Evolutionary conservation across 345 rosid genomes (phyloP), one percentile per base, ranked within the genome.

Genomic region (Leavenworthia alabamica): DNA sequence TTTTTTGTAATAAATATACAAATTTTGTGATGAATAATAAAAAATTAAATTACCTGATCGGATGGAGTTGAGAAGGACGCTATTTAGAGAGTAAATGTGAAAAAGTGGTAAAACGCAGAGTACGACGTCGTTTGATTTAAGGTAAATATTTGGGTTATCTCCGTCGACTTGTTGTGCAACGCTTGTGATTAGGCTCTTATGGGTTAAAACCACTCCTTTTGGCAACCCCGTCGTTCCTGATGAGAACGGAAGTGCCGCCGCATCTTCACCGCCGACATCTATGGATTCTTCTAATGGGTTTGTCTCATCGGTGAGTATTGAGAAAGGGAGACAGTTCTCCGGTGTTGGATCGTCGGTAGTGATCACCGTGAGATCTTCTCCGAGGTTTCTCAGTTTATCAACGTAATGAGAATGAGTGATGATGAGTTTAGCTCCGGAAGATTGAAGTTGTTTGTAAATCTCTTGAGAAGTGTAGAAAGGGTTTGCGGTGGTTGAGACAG

Each of bases 141-240:
- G 43, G 49, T 80, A 76, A 4, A 92, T 68, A 42, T 92, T 92
- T 3, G 98, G 96, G 56, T 86, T 92, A 32, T 86, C 91, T 16
- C 98, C 98, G 23, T 92, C 98, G 0, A 92, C 98, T 77, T 85
- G 96, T 59, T 92, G 96, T 0, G 98, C 98, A 11, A 92, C 88
- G 64, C 96, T 89, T 1, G 95, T 92, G 37, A 85, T 74, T 58
- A 92, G 57, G 73, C 93, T 83, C 63, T 80, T 80, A 72, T 92
- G 98, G 0, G 98, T 89, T 17, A 92, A 61, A 12, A 92, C 48
- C 8, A 92, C 98, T 29, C 98, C 98, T 72, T 92, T 92, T 0
- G 98, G 98, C 1, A 89, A 67, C 24, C 98, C 98, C 1, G 95
- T 89, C 8, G 96, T 92, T 7, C 98, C 98, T 0, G 98, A 92